Conservation (phyloP, 352 stramenopile genomes). For the Phytophthora rubi region DNA sequence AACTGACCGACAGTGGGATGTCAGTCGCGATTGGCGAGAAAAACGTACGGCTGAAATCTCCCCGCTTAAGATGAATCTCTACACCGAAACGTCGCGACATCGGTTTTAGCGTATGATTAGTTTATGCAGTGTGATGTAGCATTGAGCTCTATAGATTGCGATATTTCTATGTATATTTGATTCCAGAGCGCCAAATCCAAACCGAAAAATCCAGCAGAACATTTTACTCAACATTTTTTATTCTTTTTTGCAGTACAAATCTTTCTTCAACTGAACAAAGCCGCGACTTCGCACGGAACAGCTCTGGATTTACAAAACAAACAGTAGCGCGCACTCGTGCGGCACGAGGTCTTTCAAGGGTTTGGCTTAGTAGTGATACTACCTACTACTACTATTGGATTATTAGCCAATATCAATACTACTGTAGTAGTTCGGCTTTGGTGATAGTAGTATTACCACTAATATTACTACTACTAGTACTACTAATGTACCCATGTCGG, state of each 20-base stretch:
- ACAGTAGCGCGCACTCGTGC: too few relatives aligned
- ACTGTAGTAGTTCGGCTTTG: too few relatives aligned
- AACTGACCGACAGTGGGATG: constrained; percentile 19
- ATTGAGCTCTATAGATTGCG: neutral
- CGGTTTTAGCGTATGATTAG: neutral
- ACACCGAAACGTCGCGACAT: constrained; percentile 7
- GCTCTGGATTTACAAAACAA: too few relatives aligned
- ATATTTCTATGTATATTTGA: neutral
- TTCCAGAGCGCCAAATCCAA: neutral
- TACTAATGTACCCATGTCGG: too few relatives aligned
- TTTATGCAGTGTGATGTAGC: neutral
- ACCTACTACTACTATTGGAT: too few relatives aligned
- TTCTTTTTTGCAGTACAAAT: constrained; percentile 2
- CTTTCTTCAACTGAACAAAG: neutral
- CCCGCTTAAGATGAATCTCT: neutral
- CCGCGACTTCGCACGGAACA: too few relatives aligned
- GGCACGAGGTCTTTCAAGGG: too few relatives aligned
- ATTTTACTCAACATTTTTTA: constrained; percentile 23
- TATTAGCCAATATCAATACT: too few relatives aligned
- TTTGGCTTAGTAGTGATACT: too few relatives aligned
- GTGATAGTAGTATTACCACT: too few relatives aligned
- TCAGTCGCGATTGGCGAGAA: constrained; percentile 29
- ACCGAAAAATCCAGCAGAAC: constrained; percentile 32
- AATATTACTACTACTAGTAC: too few relatives aligned
- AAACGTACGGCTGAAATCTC: constrained; percentile 13